Base-by-base conservation (phyloP, 2,329 filamentous ascomycete species). In the Arthroderma uncinatum region DNA sequence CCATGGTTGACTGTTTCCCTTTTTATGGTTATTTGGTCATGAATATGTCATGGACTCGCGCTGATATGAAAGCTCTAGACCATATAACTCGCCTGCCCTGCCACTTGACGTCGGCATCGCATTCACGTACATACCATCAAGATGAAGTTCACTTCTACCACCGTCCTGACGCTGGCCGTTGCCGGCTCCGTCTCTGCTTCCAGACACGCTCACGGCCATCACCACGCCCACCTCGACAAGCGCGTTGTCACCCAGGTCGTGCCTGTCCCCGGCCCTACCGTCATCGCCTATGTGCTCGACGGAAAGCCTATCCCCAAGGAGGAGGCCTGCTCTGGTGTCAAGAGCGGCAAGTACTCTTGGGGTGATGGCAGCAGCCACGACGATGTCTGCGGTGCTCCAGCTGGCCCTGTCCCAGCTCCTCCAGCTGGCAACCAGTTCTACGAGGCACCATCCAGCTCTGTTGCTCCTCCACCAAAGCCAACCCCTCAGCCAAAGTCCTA, bases 241-340 rank as follows among this genome's bases (percentile, higher is more conserved):
- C 74, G 73, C 62, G 67, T 62, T 28, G 73, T 72, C 59, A 74
- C 75, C 19, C 72, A 75, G 61, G 67, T 77, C 55, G 79, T 82
- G 56, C 78, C 79, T 56, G 78, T 84, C 54, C 75, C 79, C 40
- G 81, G 79, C 42, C 79, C 84, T 33, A 84, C 82, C 54, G 80
- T 84, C 63, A 82, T 84, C 57, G 79, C 85, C 57, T 96, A 91
- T 73, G 79, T 85, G 68, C 75, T 91, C 56, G 81, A 86, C 60
- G 85, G 84, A 60, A 64, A 83, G 66, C 61, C 74, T 34, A 79
- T 95, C 63, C 75, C 77, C 55, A 73, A 79, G 59, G 72, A 79
- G 0, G 80, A 89, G 59, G 89, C 89, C 56, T 79, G 85, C 73
- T 69, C 81, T 57, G 89, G 89, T 62, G 79, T 97, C 64, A 74